A percentile compares a stretch with the other conserved stretches of the same genome.
These are phyloP conservation scores for Tylopilus balloui DNA, from an alignment of 768 basidiomycete genomes.

Conservation along the genomic window DNA sequence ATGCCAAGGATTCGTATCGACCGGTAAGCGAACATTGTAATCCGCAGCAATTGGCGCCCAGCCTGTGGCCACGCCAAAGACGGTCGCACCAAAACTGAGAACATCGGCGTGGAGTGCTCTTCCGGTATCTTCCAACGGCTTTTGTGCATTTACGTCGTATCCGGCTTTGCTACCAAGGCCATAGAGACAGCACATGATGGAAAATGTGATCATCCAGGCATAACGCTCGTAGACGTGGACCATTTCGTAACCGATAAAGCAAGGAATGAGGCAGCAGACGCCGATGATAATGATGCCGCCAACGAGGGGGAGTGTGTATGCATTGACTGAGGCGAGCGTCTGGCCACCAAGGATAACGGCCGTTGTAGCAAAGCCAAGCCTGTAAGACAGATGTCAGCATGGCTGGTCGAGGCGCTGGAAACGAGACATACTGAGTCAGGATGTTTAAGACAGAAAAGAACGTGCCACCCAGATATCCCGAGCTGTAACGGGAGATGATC, in stretches of 20 bases:
- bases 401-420: not conserved
- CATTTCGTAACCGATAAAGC: slow-evolving; percentile 44
- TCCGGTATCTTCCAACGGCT: slow-evolving; percentile 40
- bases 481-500: slow-evolving; percentile 46
- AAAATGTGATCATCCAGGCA: slow-evolving; percentile 45
- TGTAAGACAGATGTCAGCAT: slow-evolving; percentile 7
- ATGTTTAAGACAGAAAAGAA: slow-evolving; percentile 53
- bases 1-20: slow-evolving; percentile 36
- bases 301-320: slow-evolving; percentile 41
- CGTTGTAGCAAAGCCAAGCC: slow-evolving; percentile 45
- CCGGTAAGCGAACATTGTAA: slow-evolving; percentile 49
- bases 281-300: slow-evolving; percentile 47
- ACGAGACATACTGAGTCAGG: slow-evolving; percentile 40
- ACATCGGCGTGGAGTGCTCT: slow-evolving; percentile 42
- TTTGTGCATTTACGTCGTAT: slow-evolving; percentile 42
- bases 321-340: slow-evolving; percentile 43
- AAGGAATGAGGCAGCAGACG: slow-evolving; percentile 40
- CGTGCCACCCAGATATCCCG: slow-evolving; percentile 45
- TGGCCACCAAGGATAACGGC: slow-evolving; percentile 52
- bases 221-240: slow-evolving; percentile 51
- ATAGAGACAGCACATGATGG: slow-evolving; percentile 49
- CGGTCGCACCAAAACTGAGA: slow-evolving; percentile 48
- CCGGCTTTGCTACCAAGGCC: slow-evolving; percentile 46
- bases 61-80: slow-evolving; percentile 46
- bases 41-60: slow-evolving; percentile 54